Evolutionary conservation across 805 yeast genomes (phyloP), one percentile per base, ranked within the genome.

Genomic region (Lipomyces yamanashiensis): DNA sequence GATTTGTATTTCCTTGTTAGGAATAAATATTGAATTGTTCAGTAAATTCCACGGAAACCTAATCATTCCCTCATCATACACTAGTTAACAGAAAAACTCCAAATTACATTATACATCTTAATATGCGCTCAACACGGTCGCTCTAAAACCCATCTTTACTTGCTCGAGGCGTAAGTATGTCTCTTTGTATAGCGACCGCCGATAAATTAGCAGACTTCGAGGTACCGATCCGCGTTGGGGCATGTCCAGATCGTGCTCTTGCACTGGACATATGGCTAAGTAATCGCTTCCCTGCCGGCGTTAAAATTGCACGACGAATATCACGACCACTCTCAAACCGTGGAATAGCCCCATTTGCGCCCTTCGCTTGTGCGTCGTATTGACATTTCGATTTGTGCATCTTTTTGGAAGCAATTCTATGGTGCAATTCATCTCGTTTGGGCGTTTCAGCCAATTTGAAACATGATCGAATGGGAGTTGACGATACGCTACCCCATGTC

Each of bases 391-490:
- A n/a, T 37, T 41, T 33, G 28, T 40, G 37, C 7, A 23, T 10
- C 17, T 34, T 23, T 23, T 15, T 28, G n/a, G 67, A 48, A 17
- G 54, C 37, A 7, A 65, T 50, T 40, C 52, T 47, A 28, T 59
- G 65, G 36, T 66, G 69, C n/a, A 66, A 23, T 23, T 59, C 64
- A 10, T 66, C 69, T 21, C 69, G 64, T 37, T 45, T 45, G 9
- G 69, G 67, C 10, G 64, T 60, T 17, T 66, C 67, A 2, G 62
- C 51, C 13, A 66, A 34, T 13, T 54, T 48, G 43, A 66, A 66
- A 19, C 39, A 28, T 7, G 64, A 28, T 9, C 34, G 45, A 17
- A 54, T 40, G 13, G 60, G 61, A 6, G 61, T 44, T 15, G 62
- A 40, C 6, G 54, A 39, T 33, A 50, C 21, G 19, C 49, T 43